phyloP scores from a whole-genome alignment of 2,329 filamentous ascomycete species.

The Aciculosporium take region DNA sequence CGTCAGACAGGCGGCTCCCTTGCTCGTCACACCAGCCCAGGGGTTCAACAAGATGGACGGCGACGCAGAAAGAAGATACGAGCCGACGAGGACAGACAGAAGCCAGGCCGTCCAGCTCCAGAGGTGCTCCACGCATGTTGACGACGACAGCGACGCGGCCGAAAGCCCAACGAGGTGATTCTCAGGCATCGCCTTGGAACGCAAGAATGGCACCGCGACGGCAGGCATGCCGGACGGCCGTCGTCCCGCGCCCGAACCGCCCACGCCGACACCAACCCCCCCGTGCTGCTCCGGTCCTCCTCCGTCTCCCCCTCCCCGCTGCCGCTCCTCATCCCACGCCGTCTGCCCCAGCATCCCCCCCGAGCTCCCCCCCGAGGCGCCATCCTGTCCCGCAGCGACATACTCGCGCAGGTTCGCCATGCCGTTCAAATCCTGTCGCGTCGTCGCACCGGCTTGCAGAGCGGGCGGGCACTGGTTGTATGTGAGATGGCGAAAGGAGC shows the following conservation, averaged over 20 bases:
- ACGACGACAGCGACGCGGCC: slow-evolving; percentile 16
- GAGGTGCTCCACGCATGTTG: slow-evolving; percentile 17
- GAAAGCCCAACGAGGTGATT: slow-evolving; percentile 18
- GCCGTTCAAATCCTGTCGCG: slow-evolving; percentile 40
- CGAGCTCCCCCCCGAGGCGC: slow-evolving; percentile 14
- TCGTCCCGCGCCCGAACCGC: slow-evolving; percentile 19
- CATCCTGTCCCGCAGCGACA: slow-evolving; percentile 22
- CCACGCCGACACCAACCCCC: too few relatives aligned
- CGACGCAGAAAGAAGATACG: slow-evolving; percentile 18
- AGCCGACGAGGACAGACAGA: slow-evolving; percentile 26
- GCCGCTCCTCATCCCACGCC: slow-evolving; percentile 15
- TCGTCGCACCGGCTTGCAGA: slow-evolving; percentile 33
- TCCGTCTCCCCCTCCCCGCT: slow-evolving; percentile 7
- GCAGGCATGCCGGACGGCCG: slow-evolving; percentile 8
- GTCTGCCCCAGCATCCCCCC: slow-evolving; percentile 8
- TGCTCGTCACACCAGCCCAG: too few relatives aligned
- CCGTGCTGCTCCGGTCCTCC: too few relatives aligned
- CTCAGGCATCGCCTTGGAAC: slow-evolving; percentile 19
- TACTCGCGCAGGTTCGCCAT: slow-evolving; percentile 35
- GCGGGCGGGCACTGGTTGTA: slow-evolving; percentile 41
- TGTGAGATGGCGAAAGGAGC: slow-evolving; percentile 29
- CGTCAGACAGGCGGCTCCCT: neutral
- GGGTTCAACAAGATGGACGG: too few relatives aligned
- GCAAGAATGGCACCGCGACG: slow-evolving; percentile 18
- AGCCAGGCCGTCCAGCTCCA: slow-evolving; percentile 29